phyloP scores from a whole-genome alignment of 192 early-diverging fungal genomes.

The Irineochytrium annulatum region DNA sequence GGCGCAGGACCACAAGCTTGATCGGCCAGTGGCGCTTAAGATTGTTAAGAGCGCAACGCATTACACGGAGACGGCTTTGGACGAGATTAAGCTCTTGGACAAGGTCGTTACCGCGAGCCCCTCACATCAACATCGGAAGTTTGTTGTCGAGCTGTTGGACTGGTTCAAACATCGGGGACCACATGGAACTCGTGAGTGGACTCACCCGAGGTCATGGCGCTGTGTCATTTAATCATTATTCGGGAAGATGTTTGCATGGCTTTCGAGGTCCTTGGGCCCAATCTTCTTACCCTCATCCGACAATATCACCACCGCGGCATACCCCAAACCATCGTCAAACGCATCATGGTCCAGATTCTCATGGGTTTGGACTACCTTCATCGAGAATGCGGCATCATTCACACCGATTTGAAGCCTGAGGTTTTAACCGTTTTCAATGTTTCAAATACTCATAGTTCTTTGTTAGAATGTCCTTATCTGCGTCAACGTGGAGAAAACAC shows the following conservation, averaged over 20 bases:
- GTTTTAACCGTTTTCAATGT: too few relatives aligned
- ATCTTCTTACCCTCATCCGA: constrained; percentile 83
- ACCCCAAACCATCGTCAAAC: constrained; percentile 79
- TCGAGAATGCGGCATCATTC: constrained; percentile 89
- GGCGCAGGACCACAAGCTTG: constrained; percentile 68
- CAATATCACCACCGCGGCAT: constrained; percentile 80
- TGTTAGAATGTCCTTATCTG: constrained; percentile 83
- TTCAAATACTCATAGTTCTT: not conserved
- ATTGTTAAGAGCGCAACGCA: constrained; percentile 94
- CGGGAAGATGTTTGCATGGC: constrained; percentile 92
- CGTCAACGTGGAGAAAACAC: constrained; percentile 79
- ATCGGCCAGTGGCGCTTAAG: constrained; percentile 89
- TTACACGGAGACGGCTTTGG: constrained; percentile 92
- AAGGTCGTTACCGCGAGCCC: constrained; percentile 61
- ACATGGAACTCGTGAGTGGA: constrained; percentile 66
- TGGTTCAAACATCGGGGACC: constrained; percentile 86
- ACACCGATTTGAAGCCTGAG: constrained; percentile 98
- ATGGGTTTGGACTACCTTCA: constrained; percentile 94
- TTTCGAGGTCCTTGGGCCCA: constrained; percentile 96
- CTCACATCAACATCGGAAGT: constrained; percentile 47
- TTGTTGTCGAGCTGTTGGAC: constrained; percentile 87
- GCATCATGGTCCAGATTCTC: constrained; percentile 85
- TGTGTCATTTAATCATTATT: too few relatives aligned
- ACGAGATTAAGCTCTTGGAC: constrained; percentile 93
- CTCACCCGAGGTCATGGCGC: not conserved